A percentile compares a stretch with the other conserved stretches of the same genome.
phyloP scores from a whole-genome alignment of 495 filamentous ascomycete genomes.

The Thozetella sp. region DNA sequence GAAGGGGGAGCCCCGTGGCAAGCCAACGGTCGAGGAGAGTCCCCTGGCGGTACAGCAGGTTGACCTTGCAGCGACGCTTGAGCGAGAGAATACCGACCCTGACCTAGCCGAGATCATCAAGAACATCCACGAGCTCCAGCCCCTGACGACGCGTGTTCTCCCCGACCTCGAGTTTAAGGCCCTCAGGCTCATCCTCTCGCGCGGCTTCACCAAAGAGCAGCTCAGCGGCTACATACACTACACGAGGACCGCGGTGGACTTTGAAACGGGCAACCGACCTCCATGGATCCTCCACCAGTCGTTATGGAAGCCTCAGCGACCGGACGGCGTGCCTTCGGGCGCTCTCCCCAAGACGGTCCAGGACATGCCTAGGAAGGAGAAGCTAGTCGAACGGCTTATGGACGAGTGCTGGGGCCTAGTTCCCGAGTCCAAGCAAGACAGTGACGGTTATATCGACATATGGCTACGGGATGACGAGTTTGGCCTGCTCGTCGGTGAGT shows the following conservation, averaged over 20 bases:
- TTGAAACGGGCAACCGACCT: background rate
- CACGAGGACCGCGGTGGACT: background rate
- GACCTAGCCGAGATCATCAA: slow-evolving; percentile 27
- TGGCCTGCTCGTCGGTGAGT: slow-evolving; percentile 35
- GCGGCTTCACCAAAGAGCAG: slow-evolving; percentile 44
- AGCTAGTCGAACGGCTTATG: slow-evolving; percentile 35
- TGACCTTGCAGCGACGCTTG: slow-evolving; percentile 29
- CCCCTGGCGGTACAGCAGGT: slow-evolving; percentile 10
- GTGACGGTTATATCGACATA: slow-evolving; percentile 31
- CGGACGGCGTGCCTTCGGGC: slow-evolving; percentile 1
- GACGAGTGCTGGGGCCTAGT: slow-evolving; percentile 42
- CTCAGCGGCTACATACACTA: slow-evolving; percentile 35
- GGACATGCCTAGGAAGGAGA: slow-evolving; percentile 25
- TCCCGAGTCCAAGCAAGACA: slow-evolving; percentile 21
- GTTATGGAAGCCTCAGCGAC: background rate
- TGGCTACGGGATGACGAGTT: slow-evolving; percentile 32
- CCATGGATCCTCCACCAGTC: slow-evolving; percentile 2
- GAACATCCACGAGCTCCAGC: slow-evolving; percentile 45
- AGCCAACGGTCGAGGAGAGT: background rate
- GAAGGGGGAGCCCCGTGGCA: background rate
- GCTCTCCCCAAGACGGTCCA: slow-evolving; percentile 23
- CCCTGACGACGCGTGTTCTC: slow-evolving; percentile 24
- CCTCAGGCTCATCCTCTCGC: slow-evolving; percentile 32
- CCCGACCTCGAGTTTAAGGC: slow-evolving; percentile 32
- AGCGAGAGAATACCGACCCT: slow-evolving; percentile 20